These are phyloP conservation scores for Candida ovalis DNA, from an alignment of 805 yeast species.

Conservation along the genomic window DNA sequence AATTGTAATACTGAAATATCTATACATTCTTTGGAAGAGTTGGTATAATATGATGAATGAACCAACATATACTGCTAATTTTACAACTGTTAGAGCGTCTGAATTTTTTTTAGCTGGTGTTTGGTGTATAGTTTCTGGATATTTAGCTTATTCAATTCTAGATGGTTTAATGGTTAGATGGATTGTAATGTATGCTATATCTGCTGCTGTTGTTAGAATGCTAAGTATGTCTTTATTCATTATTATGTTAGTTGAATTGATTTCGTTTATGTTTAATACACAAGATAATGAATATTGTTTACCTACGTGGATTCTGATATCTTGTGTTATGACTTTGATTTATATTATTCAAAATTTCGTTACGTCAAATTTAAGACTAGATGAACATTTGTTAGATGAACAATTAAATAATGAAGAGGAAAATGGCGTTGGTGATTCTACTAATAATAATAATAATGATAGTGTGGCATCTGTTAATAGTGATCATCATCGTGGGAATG, in stretches of 20 bases:
- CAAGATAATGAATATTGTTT: conserved; percentile 58
- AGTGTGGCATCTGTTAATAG: neutral
- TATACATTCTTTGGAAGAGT: conserved; percentile 23
- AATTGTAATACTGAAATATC: conserved; percentile 25
- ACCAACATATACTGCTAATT: conserved; percentile 22
- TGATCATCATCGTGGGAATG: neutral
- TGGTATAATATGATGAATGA: conserved; percentile 24
- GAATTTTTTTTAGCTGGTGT: conserved; percentile 79
- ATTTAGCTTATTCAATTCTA: conserved; percentile 74
- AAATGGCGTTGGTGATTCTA: neutral
- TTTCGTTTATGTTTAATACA: conserved; percentile 66
- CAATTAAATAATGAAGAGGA: neutral
- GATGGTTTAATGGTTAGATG: conserved; percentile 91
- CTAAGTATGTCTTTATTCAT: conserved; percentile 75
- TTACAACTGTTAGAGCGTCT: conserved; percentile 61
- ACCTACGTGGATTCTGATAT: conserved; percentile 90
- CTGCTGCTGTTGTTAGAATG: conserved; percentile 86
- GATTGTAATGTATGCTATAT: conserved; percentile 84
- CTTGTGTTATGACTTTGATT: conserved; percentile 74
- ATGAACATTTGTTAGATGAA: conserved; percentile 14
- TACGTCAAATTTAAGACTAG: conserved; percentile 64
- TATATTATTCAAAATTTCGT: conserved; percentile 86
- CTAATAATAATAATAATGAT: neutral
- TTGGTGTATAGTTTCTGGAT: conserved; percentile 92
- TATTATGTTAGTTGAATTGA: conserved; percentile 63